phyloP scores from a whole-genome alignment of 306 rosid genomes.

The Dryas alaskensis region DNA sequence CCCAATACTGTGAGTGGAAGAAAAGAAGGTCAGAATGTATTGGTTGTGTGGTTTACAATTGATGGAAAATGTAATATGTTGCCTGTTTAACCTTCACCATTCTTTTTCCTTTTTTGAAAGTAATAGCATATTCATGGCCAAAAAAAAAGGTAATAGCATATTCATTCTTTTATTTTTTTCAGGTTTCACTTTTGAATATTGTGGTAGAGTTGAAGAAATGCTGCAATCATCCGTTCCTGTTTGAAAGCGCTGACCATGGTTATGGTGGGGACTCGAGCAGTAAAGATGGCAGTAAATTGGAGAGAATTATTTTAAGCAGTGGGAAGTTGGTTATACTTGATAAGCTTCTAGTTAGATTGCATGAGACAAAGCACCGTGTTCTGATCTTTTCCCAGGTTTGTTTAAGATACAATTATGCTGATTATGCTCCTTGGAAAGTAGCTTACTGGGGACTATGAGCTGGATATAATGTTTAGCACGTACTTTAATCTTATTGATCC shows the following conservation, averaged over 20 bases:
- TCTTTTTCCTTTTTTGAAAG: neutral
- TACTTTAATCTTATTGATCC: neutral
- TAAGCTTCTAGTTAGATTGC: slow-evolving; percentile 89
- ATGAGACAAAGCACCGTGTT: slow-evolving; percentile 95
- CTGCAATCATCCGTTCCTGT: slow-evolving; percentile 98
- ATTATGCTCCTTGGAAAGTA: slow-evolving; percentile 13
- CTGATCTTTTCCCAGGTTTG: slow-evolving; percentile 96
- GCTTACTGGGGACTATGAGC: neutral
- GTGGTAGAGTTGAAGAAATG: slow-evolving; percentile 99
- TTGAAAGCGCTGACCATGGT: slow-evolving; percentile 99
- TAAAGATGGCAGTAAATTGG: slow-evolving; percentile 76
- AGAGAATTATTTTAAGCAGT: slow-evolving; percentile 91
- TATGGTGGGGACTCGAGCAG: slow-evolving; percentile 83
- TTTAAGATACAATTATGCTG: slow-evolving; percentile 20
- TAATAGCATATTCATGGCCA: neutral
- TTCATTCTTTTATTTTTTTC: slow-evolving; percentile 21
- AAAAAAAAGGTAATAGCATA: neutral
- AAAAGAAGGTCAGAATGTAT: too few relatives aligned
- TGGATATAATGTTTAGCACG: neutral
- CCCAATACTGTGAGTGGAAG: too few relatives aligned
- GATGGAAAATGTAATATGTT: too few relatives aligned
- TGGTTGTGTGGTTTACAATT: too few relatives aligned
- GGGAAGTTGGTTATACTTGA: slow-evolving; percentile 97
- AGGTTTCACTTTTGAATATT: slow-evolving; percentile 96
- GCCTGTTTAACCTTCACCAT: neutral